Percentiles rank a stretch among this genome's conserved stretches.
Conservation (phyloP, 1,284 basidiomycete genomes). For the Athelia psychrophila region DNA sequence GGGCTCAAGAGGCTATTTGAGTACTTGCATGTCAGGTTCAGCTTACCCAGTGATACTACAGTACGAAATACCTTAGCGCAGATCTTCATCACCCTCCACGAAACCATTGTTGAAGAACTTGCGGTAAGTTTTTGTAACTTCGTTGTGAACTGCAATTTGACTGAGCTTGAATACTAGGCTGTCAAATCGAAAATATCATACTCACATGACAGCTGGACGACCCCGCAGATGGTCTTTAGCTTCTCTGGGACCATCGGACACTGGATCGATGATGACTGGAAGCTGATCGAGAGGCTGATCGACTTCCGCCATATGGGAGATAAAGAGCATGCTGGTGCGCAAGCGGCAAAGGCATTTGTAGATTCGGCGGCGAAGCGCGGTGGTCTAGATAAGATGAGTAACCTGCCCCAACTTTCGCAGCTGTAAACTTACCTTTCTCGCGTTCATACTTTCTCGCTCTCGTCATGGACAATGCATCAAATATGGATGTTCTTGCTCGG, state of each 20-base stretch:
- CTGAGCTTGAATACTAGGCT: constrained; percentile 4
- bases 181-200: constrained; percentile 17
- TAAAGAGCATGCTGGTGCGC: constrained; percentile 14
- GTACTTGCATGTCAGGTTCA: constrained; percentile 7
- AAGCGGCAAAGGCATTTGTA: constrained; percentile 12
- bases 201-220: constrained; percentile 16
- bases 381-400: constrained; percentile 10
- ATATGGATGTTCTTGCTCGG: constrained; percentile 1
- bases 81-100: constrained; percentile 5
- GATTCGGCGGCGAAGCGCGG: constrained; percentile 6
- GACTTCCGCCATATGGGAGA: constrained; percentile 13
- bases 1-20: constrained; percentile 9
- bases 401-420: too few species aligned
- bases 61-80: constrained; percentile 7
- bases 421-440: too few species aligned
- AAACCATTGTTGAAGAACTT: constrained; percentile 8
- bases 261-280: constrained; percentile 18
- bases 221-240: constrained; percentile 15
- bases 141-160: neutral
- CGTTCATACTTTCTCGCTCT: too few species aligned
- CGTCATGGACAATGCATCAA: constrained; percentile 2
- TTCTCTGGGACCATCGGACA: constrained; percentile 13
- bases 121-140: constrained; percentile 1
- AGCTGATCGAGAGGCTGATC: constrained; percentile 12
- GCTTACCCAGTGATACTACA: constrained; percentile 11